Percentiles rank a stretch among this genome's conserved stretches.
phyloP scores from a whole-genome alignment of 169 alveolate genomes.

The Blepharisma undulans region DNA sequence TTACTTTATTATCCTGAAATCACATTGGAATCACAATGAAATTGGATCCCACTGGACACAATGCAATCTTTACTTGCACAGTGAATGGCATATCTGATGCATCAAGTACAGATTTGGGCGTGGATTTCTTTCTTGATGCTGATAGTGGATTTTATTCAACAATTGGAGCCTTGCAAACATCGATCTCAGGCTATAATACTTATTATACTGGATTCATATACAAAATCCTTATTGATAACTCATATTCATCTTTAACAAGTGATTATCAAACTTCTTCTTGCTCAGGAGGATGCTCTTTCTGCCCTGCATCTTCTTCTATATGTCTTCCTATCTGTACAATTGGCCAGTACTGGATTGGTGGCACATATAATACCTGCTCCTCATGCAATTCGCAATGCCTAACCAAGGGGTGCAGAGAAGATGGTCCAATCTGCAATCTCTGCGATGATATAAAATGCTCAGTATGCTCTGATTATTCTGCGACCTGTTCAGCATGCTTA shows the following conservation, averaged over 20 bases:
- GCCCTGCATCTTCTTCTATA: neutral
- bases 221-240: neutral
- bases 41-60: neutral
- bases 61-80: neutral
- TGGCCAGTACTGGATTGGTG: too few relatives aligned
- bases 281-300: neutral
- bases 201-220: neutral
- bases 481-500: neutral
- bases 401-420: neutral
- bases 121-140: neutral
- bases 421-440: neutral
- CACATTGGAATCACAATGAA: neutral
- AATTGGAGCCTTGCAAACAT: too few relatives aligned
- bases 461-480: neutral
- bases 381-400: neutral
- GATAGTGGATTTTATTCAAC: neutral
- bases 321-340: neutral
- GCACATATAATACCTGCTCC: too few relatives aligned
- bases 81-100: neutral
- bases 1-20: neutral
- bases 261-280: neutral
- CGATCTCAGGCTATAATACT: too few relatives aligned
- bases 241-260: neutral
- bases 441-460: neutral
- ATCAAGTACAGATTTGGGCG: neutral